phyloP scores from a whole-genome alignment of 164 flowering plant genomes.

The Saururus chinensis region DNA sequence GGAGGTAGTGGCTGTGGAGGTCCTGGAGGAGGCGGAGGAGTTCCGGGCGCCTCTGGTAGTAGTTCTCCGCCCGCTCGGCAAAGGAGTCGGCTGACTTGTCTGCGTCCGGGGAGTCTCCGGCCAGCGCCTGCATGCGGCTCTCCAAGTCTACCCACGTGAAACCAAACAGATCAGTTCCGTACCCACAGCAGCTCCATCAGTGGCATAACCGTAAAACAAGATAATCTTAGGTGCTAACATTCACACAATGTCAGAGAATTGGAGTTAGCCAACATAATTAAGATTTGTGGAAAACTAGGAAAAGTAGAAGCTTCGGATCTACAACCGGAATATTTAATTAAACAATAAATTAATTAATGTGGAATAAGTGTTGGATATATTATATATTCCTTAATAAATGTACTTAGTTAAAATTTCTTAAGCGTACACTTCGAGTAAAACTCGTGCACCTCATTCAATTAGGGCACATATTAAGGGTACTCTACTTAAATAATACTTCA shows the following conservation, averaged over 20 bases:
- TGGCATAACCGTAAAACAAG: background rate
- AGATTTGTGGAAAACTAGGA: background rate
- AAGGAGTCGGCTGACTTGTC: conserved; percentile 30
- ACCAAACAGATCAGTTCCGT: background rate
- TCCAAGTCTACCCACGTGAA: conserved; percentile 32
- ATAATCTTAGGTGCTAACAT: too few relatives aligned
- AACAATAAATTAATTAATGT: too few relatives aligned
- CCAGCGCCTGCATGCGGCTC: conserved; percentile 35
- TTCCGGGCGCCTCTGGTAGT: conserved; percentile 67
- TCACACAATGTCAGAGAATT: background rate
- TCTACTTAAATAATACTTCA: too few relatives aligned
- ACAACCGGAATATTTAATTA: too few relatives aligned
- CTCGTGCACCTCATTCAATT: too few relatives aligned
- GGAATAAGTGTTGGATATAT: too few relatives aligned
- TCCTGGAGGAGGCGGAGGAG: conserved; percentile 57
- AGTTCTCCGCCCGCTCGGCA: conserved; percentile 67
- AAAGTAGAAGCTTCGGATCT: background rate
- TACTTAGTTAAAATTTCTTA: too few relatives aligned
- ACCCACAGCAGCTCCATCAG: too few relatives aligned
- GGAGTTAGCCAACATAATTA: background rate
- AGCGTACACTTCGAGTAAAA: too few relatives aligned
- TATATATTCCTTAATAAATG: too few relatives aligned
- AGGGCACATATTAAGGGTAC: too few relatives aligned
- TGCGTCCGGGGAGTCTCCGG: conserved; percentile 16
- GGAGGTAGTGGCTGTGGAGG: conserved; percentile 48